Percentiles rank a stretch among this genome's conserved stretches.
phyloP scores from a whole-genome alignment of 2,329 filamentous ascomycete species.

The Paraconiothyrium brasiliense region DNA sequence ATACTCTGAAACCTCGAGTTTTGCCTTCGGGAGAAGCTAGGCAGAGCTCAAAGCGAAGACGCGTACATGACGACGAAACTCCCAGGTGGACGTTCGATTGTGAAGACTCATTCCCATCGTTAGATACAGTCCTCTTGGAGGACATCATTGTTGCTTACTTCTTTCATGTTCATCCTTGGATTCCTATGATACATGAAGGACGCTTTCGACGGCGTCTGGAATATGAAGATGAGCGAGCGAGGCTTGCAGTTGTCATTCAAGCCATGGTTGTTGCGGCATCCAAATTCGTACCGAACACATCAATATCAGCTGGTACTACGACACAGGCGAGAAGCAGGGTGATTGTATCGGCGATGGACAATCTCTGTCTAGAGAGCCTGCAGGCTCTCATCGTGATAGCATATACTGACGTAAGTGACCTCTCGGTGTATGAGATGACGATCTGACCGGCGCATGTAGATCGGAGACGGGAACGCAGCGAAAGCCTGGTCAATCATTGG shows the following conservation, averaged over 20 bases:
- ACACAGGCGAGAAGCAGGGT: slow-evolving; percentile 20
- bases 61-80: slow-evolving; percentile 13
- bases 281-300: slow-evolving; percentile 22
- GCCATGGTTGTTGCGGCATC: slow-evolving; percentile 27
- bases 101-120: slow-evolving; percentile 8
- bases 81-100: not conserved
- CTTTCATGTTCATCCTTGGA: slow-evolving; percentile 27
- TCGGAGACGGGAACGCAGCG: slow-evolving; percentile 26
- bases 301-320: not conserved
- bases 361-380: slow-evolving; percentile 21
- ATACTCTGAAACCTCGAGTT: slow-evolving; percentile 2
- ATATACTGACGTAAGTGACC: slow-evolving; percentile 21
- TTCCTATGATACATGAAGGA: slow-evolving; percentile 30
- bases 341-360: slow-evolving; percentile 23
- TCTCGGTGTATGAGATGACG: not conserved
- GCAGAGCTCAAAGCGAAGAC: slow-evolving; percentile 21
- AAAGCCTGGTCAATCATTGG: slow-evolving; percentile 29
- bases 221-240: slow-evolving; percentile 8
- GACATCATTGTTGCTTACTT: slow-evolving; percentile 25
- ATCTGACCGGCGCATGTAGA: not conserved
- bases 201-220: slow-evolving; percentile 22
- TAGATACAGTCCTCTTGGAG: slow-evolving; percentile 12
- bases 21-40: slow-evolving; percentile 10
- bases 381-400: slow-evolving; percentile 28
- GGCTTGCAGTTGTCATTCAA: slow-evolving; percentile 21